Evolutionary conservation across 352 stramenopile genomes (phyloP), one percentile per base, ranked within the genome.

Genomic region (Phytophthora citricola): DNA sequence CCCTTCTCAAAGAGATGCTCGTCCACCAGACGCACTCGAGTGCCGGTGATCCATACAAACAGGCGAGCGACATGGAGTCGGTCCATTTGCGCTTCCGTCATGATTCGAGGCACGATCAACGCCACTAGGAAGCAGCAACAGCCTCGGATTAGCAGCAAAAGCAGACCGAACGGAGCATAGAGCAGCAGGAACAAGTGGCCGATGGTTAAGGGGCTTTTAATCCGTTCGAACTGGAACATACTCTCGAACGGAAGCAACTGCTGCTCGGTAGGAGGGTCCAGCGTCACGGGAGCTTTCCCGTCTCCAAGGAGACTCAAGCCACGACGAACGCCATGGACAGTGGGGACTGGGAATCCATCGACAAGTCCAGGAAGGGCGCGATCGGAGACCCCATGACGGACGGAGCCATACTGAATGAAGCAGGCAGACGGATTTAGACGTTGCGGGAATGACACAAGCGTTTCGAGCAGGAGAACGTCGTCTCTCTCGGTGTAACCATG

Each of bases 211-310:
- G 83, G 81, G 8, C 69, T 67, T 57, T 89, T 85, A 68, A 92
- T 71, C 39, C 81, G 81, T 58, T 88, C 70, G 52, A 90, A 84
- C 65, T 90, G 83, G 70, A 89, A 90, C 81, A 92, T 90, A 64
- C 51, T 74, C 61, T 64, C 58, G 46, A 85, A 83, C 9, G 76
- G 76, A 5, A 63, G 46, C 11, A 85, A 58, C 43, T 79, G 64
- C 50, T 75, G 60, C 58, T 83, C 63, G 0, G 71, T 73, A 17
- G 63, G 54, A 12, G 53, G 58, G 47, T 82, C 74, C 6, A 77
- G 54, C 46, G 58, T 52, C 34, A 59, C 55, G 26, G 58, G 47
- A 29, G 26, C 52, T 53, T 59, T 75, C 44, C 63, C 58, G 27
- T 79, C 71, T 11, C 69, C 66, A 11, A 85, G 58, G 51, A 76